Base-by-base conservation (phyloP, 164 flowering plant genomes). In the Magnolia sinica region DNA sequence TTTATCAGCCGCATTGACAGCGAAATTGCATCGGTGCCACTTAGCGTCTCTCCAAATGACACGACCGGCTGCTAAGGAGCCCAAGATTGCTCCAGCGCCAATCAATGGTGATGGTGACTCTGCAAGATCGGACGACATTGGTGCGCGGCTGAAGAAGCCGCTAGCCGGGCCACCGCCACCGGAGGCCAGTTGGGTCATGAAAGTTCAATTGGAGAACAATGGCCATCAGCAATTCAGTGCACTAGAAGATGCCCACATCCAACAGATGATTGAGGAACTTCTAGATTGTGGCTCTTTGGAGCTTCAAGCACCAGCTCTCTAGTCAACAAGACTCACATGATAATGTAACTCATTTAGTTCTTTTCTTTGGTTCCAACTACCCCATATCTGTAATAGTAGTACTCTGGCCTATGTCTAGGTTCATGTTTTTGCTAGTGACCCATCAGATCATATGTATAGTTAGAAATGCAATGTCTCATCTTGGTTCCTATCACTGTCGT, bases 181-280 rank as follows among this genome's bases (percentile, higher is more conserved):
- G 11, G 84, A 78, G 82, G 55, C 76, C 0, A 84, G 81, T 79
- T 84, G 86, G 89, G 82, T 71, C 4, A 59, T 75, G 55, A 77
- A 81, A 80, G 76, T 76, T 68, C 71, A 82, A 76, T 76, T 64
- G 50, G 87, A 82, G 68, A 82, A n/a, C 64, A 24, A 74, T 29
- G 37, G 70, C 49, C 64, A 24, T 8, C 87, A 84, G 72, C 87
- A 82, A 24, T 85, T 86, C 79, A 80, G 76, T 74, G 86, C 87
- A 7, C 86, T 88, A 20, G 95, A 89, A 79, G 95, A 91, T 67
- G 90, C 89, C 76, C 89, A 91, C 74, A 83, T 91, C 2, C 89
- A 88, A 82, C 91, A 91, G 76, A 91, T 91, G 95, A 91, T 91
- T 20, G 84, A 89, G 79, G 95, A 91, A 70, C 74, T 91, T 79